Evolutionary conservation across 2,329 filamentous ascomycete species (phyloP).

Genomic region (Arthroderma sp.): DNA sequence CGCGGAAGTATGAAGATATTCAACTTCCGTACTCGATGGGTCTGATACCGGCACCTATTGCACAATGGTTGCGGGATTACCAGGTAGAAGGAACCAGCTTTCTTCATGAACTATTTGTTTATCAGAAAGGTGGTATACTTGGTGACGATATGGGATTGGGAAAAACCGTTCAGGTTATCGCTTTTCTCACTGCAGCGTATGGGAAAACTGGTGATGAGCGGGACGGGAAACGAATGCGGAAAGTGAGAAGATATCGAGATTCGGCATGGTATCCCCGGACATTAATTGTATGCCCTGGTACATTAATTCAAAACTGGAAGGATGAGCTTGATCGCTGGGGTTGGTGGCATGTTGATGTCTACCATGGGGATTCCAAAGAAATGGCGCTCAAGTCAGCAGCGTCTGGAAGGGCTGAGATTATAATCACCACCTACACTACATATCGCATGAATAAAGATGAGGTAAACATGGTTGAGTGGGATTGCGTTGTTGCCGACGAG

Average conservation of each 20-base stretch:
- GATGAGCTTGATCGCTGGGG: slow-evolving; percentile 81
- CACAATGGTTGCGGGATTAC: slow-evolving; percentile 84
- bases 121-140: slow-evolving; percentile 78
- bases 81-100: slow-evolving; percentile 77
- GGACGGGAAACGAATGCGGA: slow-evolving; percentile 76
- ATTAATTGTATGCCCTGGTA: slow-evolving; percentile 78
- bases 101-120: slow-evolving; percentile 77
- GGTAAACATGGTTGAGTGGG: slow-evolving; percentile 81
- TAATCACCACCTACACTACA: slow-evolving; percentile 89
- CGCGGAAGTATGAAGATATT: slow-evolving; percentile 60
- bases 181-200: slow-evolving; percentile 81
- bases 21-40: slow-evolving; percentile 62
- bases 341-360: slow-evolving; percentile 82
- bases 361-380: slow-evolving; percentile 61
- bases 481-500: slow-evolving; percentile 87
- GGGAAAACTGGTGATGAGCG: slow-evolving; percentile 85
- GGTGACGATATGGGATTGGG: slow-evolving; percentile 97
- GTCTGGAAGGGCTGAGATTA: slow-evolving; percentile 68
- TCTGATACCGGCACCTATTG: slow-evolving; percentile 73
- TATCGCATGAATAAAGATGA: slow-evolving; percentile 63
- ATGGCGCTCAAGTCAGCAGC: slow-evolving; percentile 58
- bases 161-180: slow-evolving; percentile 92
- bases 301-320: slow-evolving; percentile 81
- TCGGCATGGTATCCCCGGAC: slow-evolving; percentile 68
- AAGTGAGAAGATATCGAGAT: slow-evolving; percentile 51